phyloP scores from a whole-genome alignment of 176 grass and related monocot genomes.

The Pharus latifolius region DNA sequence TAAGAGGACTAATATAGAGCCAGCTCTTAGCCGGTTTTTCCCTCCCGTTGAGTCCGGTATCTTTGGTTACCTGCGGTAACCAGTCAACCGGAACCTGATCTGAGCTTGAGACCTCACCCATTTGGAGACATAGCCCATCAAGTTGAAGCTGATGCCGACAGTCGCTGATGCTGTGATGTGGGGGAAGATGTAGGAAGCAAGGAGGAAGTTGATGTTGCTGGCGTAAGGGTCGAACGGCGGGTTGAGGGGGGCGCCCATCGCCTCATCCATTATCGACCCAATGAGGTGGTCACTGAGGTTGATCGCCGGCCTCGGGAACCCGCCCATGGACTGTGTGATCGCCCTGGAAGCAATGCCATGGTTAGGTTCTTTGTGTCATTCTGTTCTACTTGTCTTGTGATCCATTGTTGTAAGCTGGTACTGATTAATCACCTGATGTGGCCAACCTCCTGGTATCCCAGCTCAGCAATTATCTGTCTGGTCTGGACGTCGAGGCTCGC shows the following conservation, averaged over 20 bases:
- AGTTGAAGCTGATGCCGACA: constrained; percentile 29
- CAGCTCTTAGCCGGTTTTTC: neutral
- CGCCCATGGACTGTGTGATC: constrained; percentile 46
- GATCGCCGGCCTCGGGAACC: constrained; percentile 63
- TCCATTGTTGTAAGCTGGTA: neutral
- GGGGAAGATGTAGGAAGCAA: constrained; percentile 73
- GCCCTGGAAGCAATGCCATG: constrained; percentile 19
- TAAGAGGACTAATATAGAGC: no score
- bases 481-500: constrained; percentile 52
- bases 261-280: constrained; percentile 56
- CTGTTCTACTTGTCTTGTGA: neutral
- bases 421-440: constrained; percentile 59
- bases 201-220: constrained; percentile 53
- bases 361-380: no score
- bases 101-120: constrained; percentile 1
- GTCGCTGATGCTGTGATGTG: constrained; percentile 50
- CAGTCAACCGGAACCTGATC: no score
- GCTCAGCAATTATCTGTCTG: constrained; percentile 45
- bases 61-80: neutral
- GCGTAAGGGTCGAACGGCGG: constrained; percentile 68
- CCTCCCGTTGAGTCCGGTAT: neutral
- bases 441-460: constrained; percentile 81
- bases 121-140: constrained; percentile 53
- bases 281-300: constrained; percentile 44
- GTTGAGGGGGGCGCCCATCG: constrained; percentile 51